Conservation (phyloP, 352 stramenopile species). For the Globisporangium acanthophoron region DNA sequence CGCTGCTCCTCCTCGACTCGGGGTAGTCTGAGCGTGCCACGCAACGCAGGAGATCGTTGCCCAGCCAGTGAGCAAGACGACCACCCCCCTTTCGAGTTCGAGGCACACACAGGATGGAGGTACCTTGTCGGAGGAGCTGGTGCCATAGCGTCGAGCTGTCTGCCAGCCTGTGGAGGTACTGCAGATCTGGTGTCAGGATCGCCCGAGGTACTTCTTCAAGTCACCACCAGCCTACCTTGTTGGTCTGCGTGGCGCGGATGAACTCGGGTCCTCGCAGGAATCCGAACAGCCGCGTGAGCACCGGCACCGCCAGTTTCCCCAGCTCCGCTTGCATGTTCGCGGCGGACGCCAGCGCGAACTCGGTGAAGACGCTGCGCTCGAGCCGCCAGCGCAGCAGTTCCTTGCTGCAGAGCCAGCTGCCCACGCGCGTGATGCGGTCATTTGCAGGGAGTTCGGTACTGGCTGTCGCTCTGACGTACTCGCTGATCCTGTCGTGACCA, state of each 20-base stretch:
- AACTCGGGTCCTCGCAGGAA: constrained; percentile 35
- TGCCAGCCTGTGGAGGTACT: constrained; percentile 7
- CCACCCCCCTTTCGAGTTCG: too few relatives aligned
- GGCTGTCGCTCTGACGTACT: constrained; percentile 27
- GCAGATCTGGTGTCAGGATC: too few relatives aligned
- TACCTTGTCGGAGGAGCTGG: constrained; percentile 26
- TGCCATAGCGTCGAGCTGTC: constrained; percentile 23
- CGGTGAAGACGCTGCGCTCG: constrained; percentile 35
- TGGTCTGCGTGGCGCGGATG: constrained; percentile 23
- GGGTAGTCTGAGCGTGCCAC: not conserved
- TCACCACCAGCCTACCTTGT: constrained; percentile 21
- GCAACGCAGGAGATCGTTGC: too few relatives aligned
- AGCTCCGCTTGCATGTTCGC: constrained; percentile 28
- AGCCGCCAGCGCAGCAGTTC: constrained; percentile 43
- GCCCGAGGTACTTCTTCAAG: not conserved
- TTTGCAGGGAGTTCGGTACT: not conserved
- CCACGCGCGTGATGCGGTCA: constrained; percentile 10
- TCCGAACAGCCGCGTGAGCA: constrained; percentile 18
- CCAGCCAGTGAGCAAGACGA: too few relatives aligned
- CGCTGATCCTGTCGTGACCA: constrained; percentile 19
- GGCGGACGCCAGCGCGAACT: constrained; percentile 13
- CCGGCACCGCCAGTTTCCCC: constrained; percentile 26
- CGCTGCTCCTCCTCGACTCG: not conserved
- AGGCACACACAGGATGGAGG: too few relatives aligned
- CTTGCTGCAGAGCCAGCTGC: constrained; percentile 28